Conservation (phyloP, 2,329 filamentous ascomycete genomes). For the Aspergillus felis region DNA sequence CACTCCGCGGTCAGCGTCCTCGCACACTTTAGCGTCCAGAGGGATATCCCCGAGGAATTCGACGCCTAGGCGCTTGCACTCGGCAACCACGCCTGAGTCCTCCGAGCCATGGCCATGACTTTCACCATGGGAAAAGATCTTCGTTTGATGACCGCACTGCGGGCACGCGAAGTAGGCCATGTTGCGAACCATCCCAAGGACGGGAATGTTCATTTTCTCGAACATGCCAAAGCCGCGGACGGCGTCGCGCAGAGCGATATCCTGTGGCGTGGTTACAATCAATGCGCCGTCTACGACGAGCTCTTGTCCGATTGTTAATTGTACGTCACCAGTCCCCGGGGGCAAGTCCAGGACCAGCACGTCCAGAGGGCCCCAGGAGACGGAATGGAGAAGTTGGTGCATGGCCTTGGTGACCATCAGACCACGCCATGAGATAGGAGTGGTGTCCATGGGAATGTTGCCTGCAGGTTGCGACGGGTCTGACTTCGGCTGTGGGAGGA, state of each 20-base stretch:
- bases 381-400: constrained; percentile 90
- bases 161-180: constrained; percentile 85
- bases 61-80: constrained; percentile 70
- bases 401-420: constrained; percentile 98
- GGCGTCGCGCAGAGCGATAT: constrained; percentile 86
- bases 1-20: constrained; percentile 80
- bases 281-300: constrained; percentile 78
- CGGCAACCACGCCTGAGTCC: constrained; percentile 58
- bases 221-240: constrained; percentile 93
- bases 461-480: constrained; percentile 17
- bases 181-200: constrained; percentile 83
- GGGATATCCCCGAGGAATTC: constrained; percentile 86
- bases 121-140: constrained; percentile 61
- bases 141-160: constrained; percentile 68
- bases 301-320: constrained; percentile 95
- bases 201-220: constrained; percentile 72
- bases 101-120: constrained; percentile 29
- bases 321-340: constrained; percentile 91
- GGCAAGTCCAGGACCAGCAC: constrained; percentile 86
- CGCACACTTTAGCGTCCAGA: constrained; percentile 78
- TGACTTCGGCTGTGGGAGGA: constrained; percentile 51
- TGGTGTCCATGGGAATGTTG: constrained; percentile 44
- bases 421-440: constrained; percentile 90
- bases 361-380: constrained; percentile 88
- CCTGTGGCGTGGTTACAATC: constrained; percentile 90